Base-by-base conservation (phyloP, 2,329 filamentous ascomycete genomes). In the Polychaeton citri region DNA sequence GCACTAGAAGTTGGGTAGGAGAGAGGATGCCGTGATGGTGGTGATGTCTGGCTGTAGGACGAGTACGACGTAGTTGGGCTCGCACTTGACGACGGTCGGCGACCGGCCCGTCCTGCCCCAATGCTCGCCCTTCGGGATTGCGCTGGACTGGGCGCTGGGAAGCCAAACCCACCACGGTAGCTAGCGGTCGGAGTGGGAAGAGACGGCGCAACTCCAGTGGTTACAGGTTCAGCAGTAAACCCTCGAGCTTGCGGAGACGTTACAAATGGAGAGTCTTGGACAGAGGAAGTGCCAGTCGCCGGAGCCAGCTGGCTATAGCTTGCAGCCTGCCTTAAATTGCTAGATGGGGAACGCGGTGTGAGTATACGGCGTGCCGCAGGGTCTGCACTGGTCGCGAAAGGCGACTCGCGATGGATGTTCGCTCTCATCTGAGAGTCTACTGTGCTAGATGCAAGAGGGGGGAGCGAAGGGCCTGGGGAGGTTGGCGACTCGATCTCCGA, bases 281-380 rank as follows among this genome's bases (percentile, higher is more conserved):
- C 64, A 50, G 66, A 63, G 32, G 68, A 65, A 1, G 63, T 66
- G 17, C 59, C 63, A 13, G 62, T 64, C 0, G 59, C 54, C 20
- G 57, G 56, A 32, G 60, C 60, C 21, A 68, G 46, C 52, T 57
- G 36, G 20, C 64, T 63, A 9, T 71, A 48, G 46, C 69, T 74
- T 13, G 66, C 60, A 18, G 68, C 62, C 41, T 73, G 67, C 36
- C 61, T 59, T 28, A 65, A 35, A 4, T 10, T 12, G 3, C 12
- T 15, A 4, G 50, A 57, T 7, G 74, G 73, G 7, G 75, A 76
- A 43, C 67, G 64, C 1, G 75, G 72, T 8, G 70, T 75, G 41
- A 76, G 50, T n/a, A 73, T 66, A 21, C 67, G 66, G 43, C 72
- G 43, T 12, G 43, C 42, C 21, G n/a, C 35, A 30, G 19, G 30